Conservation (phyloP, 1,284 basidiomycete species). For the Ustanciosporium gigantosporum region DNA sequence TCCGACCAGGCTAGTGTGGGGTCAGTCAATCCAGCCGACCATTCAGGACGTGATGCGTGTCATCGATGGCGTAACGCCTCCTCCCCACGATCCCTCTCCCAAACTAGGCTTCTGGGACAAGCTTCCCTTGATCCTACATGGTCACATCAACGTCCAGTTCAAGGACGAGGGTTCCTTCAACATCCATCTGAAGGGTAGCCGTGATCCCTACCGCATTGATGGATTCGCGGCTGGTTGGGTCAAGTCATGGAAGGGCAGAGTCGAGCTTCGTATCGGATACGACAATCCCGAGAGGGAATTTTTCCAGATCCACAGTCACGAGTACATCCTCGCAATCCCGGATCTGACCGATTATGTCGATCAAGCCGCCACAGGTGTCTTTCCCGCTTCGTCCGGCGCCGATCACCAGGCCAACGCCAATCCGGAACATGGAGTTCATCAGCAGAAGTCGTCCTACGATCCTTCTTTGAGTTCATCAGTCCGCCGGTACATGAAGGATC, state of each 20-base stretch:
- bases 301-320: slow-evolving; percentile 80
- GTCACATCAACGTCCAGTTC: slow-evolving; percentile 76
- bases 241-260: slow-evolving; percentile 79
- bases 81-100: slow-evolving; percentile 83
- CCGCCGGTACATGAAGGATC: slow-evolving; percentile 47
- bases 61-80: slow-evolving; percentile 78
- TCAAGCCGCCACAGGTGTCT: slow-evolving; percentile 62
- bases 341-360: slow-evolving; percentile 64
- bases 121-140: slow-evolving; percentile 71
- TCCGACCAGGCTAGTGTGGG: slow-evolving; percentile 83
- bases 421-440: not conserved
- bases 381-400: slow-evolving; percentile 1
- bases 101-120: slow-evolving; percentile 94
- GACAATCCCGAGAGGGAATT: slow-evolving; percentile 77
- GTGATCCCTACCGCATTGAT: slow-evolving; percentile 77
- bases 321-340: slow-evolving; percentile 61
- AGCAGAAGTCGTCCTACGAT: slow-evolving; percentile 12
- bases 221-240: slow-evolving; percentile 87
- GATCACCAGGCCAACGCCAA: too few relatives aligned
- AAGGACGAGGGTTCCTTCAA: slow-evolving; percentile 70
- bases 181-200: slow-evolving; percentile 71
- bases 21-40: slow-evolving; percentile 81
- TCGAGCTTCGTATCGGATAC: slow-evolving; percentile 74
- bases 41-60: slow-evolving; percentile 85
- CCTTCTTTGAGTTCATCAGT: slow-evolving; percentile 16